Evolutionary conservation across 306 rosid genomes (phyloP).

Genomic region (Mimosa bimucronata): DNA sequence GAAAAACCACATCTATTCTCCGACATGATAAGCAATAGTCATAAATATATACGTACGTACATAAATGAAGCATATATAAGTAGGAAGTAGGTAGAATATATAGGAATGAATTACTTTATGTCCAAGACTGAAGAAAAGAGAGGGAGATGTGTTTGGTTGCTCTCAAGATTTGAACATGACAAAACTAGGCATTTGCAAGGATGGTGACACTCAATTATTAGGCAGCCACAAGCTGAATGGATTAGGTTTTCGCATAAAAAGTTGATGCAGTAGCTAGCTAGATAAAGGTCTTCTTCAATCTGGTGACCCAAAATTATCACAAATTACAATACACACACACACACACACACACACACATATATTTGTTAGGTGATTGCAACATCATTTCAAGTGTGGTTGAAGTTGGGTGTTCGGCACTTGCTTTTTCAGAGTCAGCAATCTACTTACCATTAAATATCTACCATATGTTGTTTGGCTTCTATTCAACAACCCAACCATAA

Average conservation of each 20-base stretch:
- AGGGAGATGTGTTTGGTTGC: background rate
- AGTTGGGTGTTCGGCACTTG: background rate
- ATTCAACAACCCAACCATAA: background rate
- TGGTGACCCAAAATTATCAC: slow-evolving; percentile 3
- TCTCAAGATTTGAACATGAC: background rate
- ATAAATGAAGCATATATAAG: no score
- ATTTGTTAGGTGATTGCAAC: background rate
- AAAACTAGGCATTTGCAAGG: background rate
- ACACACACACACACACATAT: background rate
- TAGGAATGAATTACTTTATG: no score
- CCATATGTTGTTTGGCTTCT: background rate
- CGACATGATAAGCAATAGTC: no score
- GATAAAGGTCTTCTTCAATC: background rate
- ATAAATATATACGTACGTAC: no score
- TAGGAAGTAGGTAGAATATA: no score
- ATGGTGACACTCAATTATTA: background rate
- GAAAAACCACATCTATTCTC: no score
- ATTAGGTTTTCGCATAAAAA: slow-evolving; percentile 25
- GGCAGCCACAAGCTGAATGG: background rate
- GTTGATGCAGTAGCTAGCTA: slow-evolving; percentile 7
- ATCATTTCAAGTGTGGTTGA: background rate
- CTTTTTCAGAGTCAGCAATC: slow-evolving; percentile 28
- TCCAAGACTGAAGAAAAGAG: no score
- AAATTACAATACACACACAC: background rate
- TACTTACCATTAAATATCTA: background rate